Evolutionary conservation across 1,284 basidiomycete species (phyloP), one percentile per base, ranked within the genome.

Genomic region (Chondrostereum purpureum): DNA sequence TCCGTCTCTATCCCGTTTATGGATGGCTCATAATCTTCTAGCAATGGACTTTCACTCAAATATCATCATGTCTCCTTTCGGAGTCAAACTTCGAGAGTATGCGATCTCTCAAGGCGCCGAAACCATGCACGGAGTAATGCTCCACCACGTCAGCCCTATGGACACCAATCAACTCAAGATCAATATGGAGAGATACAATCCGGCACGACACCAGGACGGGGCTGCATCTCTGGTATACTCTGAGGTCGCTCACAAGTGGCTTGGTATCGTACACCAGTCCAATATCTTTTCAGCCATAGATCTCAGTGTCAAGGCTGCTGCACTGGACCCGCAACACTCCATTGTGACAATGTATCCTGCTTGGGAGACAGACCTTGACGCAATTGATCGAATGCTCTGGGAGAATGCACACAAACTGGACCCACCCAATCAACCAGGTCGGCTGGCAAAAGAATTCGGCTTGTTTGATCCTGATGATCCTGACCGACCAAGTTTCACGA

Each of bases 291-390:
- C 24, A n/a, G 27, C 17, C 21, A 2, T 35, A 21, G 31, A 16
- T 24, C 5, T 11, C 11, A 20, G 35, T 37, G 3, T 27, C 38
- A 17, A 39, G 18, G 24, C 31, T 2, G 21, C 34, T 17, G 23
- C 39, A 4, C 16, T 20, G 2, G 43, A 43, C 12, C 47, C 38
- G 12, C 12, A 23, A 8, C 19, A 34, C 6, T 17, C 38, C 23
- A 45, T 49, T 37, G 42, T 47, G 21, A 31, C 21, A 1, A 45
- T 48, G 46, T 50, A 46, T 45, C n/a, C n/a, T n/a, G n/a, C n/a
- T n/a, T n/a, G n/a, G n/a, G n/a, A n/a, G n/a, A n/a, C n/a, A n/a
- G n/a, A n/a, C n/a, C n/a, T n/a, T n/a, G 4, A 20, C 1, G 16
- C 14, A 4, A 24, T 35, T 13, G 49, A 50, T 40, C 8, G 10